Conservation (phyloP, 495 filamentous ascomycete genomes). For the Penicillium coprophilum region DNA sequence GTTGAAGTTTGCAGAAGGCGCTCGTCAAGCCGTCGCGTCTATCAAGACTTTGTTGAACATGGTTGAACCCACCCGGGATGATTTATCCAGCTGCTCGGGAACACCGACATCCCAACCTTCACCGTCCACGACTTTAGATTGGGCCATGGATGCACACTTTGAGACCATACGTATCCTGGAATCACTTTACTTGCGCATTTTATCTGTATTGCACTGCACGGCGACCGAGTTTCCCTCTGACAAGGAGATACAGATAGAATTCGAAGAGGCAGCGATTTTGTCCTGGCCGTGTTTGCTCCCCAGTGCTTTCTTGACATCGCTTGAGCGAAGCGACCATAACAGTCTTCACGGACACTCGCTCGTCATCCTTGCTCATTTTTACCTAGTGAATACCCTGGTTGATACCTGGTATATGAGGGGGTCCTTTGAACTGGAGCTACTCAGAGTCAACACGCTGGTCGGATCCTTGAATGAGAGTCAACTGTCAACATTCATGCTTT, state of each 20-base stretch:
- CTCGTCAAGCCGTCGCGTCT: conserved; percentile 5
- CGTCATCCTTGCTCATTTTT: conserved; percentile 17
- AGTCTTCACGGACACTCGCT: background rate
- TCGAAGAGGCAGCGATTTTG: conserved; percentile 24
- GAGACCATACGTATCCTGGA: background rate
- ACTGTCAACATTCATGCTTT: conserved; percentile 6
- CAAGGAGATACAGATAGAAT: conserved; percentile 22
- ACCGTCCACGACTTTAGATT: background rate
- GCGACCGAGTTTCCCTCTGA: conserved; percentile 4
- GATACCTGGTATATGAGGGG: conserved; percentile 11
- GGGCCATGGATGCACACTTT: background rate
- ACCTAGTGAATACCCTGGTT: conserved; percentile 6
- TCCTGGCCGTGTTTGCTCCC: conserved; percentile 12
- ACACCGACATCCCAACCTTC: conserved; percentile 11
- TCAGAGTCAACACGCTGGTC: background rate
- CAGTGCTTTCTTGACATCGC: conserved; percentile 6
- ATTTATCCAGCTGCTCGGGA: conserved; percentile 6
- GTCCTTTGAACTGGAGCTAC: conserved; percentile 1
- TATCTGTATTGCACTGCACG: background rate
- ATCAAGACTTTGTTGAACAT: conserved; percentile 1
- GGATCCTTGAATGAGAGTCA: background rate
- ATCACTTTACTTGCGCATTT: background rate
- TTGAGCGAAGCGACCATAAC: conserved; percentile 4
- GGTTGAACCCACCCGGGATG: background rate
- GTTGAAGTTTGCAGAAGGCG: conserved; percentile 10